These are phyloP conservation scores for Lactarius deliciosus DNA, from an alignment of 768 basidiomycete species.

Conservation along the genomic window DNA sequence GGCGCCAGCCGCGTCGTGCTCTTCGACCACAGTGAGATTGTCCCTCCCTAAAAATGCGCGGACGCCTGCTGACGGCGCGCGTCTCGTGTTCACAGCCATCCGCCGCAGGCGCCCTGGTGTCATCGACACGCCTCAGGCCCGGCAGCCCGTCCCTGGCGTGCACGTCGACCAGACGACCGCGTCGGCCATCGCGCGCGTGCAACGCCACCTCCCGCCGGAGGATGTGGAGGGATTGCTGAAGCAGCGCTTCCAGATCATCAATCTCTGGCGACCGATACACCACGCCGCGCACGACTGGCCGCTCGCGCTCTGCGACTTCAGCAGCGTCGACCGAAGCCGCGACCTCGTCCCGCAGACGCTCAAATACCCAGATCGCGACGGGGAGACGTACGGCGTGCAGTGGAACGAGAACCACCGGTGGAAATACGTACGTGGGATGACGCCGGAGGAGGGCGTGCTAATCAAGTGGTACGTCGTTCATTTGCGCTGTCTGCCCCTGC, in stretches of 20 bases:
- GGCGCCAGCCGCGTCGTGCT: slow-evolving; percentile 59
- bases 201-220: slow-evolving; percentile 43
- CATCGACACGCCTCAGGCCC: slow-evolving; percentile 41
- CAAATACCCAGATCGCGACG: slow-evolving; percentile 44
- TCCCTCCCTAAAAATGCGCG: neutral
- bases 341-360: slow-evolving; percentile 43
- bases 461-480: slow-evolving; percentile 45
- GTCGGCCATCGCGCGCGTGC: slow-evolving; percentile 44
- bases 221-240: slow-evolving; percentile 42
- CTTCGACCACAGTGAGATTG: slow-evolving; percentile 60
- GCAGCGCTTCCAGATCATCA: slow-evolving; percentile 52
- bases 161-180: slow-evolving; percentile 49
- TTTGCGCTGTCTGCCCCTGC: neutral
- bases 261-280: slow-evolving; percentile 54
- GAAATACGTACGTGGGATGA: slow-evolving; percentile 48
- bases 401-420: slow-evolving; percentile 44
- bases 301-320: slow-evolving; percentile 49
- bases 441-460: slow-evolving; percentile 46
- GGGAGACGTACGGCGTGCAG: slow-evolving; percentile 44
- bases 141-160: slow-evolving; percentile 44
- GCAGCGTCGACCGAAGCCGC: slow-evolving; percentile 39
- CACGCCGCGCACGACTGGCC: slow-evolving; percentile 49
- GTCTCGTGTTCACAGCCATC: slow-evolving; percentile 38
- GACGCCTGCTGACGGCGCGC: neutral
- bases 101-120: slow-evolving; percentile 43